Evolutionary conservation across 2,329 filamentous ascomycete species (phyloP).

Genomic region (Phoma sp.): DNA sequence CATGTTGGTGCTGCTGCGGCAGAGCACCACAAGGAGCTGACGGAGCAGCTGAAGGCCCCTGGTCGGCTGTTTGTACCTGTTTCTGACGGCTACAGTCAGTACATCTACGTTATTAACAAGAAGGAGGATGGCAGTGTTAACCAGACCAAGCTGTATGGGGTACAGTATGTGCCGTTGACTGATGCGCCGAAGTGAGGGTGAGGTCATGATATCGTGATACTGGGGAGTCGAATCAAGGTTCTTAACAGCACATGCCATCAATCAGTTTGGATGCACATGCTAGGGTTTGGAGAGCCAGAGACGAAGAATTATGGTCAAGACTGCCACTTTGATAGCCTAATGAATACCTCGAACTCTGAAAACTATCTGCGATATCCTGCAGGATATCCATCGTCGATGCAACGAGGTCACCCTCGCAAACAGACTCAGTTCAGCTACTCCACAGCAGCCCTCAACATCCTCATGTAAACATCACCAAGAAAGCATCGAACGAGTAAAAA

Average conservation of each 20-base stretch:
- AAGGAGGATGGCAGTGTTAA: slow-evolving; percentile 67
- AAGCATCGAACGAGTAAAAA: no score
- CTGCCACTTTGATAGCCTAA: no score
- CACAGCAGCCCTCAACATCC: no score
- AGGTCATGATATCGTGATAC: no score
- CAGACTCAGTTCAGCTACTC: no score
- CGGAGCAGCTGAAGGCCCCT: slow-evolving; percentile 79
- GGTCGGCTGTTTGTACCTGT: slow-evolving; percentile 85
- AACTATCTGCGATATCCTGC: no score
- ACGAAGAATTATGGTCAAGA: no score
- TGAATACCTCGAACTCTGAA: no score
- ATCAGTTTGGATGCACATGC: neutral
- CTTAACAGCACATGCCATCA: slow-evolving; percentile 7
- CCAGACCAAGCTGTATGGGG: slow-evolving; percentile 67
- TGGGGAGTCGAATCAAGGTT: neutral
- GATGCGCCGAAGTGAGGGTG: slow-evolving; percentile 62
- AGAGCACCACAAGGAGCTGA: slow-evolving; percentile 73
- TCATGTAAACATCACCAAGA: no score
- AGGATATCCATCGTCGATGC: no score
- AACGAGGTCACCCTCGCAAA: no score
- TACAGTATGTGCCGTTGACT: slow-evolving; percentile 79
- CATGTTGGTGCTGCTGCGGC: slow-evolving; percentile 90
- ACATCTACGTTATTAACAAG: slow-evolving; percentile 79
- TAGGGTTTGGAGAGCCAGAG: no score
- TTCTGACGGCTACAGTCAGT: slow-evolving; percentile 64